phyloP scores from a whole-genome alignment of 1,284 basidiomycete species.

The Megacollybia platyphylla region DNA sequence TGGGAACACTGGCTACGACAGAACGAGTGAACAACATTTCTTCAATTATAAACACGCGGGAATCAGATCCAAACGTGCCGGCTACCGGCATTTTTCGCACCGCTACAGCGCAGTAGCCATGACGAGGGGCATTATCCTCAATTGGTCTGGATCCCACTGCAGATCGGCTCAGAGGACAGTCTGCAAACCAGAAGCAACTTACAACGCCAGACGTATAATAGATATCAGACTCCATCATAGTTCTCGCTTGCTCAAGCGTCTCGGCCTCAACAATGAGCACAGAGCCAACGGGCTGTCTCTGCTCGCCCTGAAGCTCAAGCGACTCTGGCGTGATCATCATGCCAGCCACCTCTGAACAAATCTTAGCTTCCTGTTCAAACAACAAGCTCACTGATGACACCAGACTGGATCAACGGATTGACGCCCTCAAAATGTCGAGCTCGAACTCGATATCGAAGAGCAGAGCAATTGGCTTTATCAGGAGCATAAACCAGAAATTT shows the following conservation, averaged over 20 bases:
- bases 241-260: conserved; percentile 31
- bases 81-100: background rate
- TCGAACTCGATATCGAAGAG: conserved; percentile 16
- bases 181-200: conserved; percentile 14
- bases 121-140: conserved; percentile 11
- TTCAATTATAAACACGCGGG: background rate
- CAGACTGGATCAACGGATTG: conserved; percentile 14
- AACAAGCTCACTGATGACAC: conserved; percentile 14
- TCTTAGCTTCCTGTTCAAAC: background rate
- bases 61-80: background rate
- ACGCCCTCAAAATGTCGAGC: conserved; percentile 15
- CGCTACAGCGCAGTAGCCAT: conserved; percentile 4
- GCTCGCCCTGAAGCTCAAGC: conserved; percentile 15
- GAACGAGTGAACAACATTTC: background rate
- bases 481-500: conserved; percentile 17
- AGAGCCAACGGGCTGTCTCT: conserved; percentile 36
- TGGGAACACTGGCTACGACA: background rate
- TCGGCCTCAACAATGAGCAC: conserved; percentile 33
- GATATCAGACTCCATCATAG: conserved; percentile 35
- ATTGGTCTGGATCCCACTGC: conserved; percentile 25
- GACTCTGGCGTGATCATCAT: conserved; percentile 31
- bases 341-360: conserved; percentile 30
- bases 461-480: conserved; percentile 20
- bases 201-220: conserved; percentile 46
- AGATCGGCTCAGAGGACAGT: background rate